Evolutionary conservation across 441 rosid species (phyloP), one percentile per base, ranked within the genome.

Genomic region (Macaranga tanarius): DNA sequence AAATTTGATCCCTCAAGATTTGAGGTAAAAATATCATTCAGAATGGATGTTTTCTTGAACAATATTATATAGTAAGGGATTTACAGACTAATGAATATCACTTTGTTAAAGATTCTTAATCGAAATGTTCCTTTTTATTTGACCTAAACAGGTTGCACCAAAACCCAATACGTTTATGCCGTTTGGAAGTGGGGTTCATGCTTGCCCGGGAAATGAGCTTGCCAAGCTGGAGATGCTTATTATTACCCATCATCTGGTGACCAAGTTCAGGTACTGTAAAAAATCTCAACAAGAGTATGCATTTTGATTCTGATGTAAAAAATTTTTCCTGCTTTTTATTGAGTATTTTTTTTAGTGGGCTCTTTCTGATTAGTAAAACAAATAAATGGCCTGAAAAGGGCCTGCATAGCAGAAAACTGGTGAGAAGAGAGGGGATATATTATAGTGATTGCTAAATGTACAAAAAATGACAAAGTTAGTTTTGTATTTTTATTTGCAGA

Each of bases 161-260:
- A 88, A 85, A 74, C 87, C 92, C 72, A 82, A 86, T 73, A 88
- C 90, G 52, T 90, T 84, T 69, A 77, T 86, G 90, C 93, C 96
- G 80, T 88, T 90, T 76, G 96, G 96, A 28, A 84, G 78, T 73
- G 92, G 96, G 71, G 86, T 62, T 16, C 96, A 90, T 79, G 83
- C 89, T 59, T 90, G 93, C 70, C 96, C 96, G 2, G 96, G 91
- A 75, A 90, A 88, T 76, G 93, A 90, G 73, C 88, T 90, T 70
- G 93, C 96, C 67, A 88, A 86, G 88, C 77, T 88, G 79, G 93
- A 90, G 86, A 86, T 88, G 82, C 88, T 88, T 17, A 72, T 88
- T 15, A 26, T 90, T 79, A 78, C 69, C 81, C 93, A 90, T 77
- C 92, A 88, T 71, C 69, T 90, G 73, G 89, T 79, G 62, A 82